A percentile compares a stretch with the other conserved stretches of the same genome.
Evolutionary conservation across 805 yeast species (phyloP).

Genomic region (Saccharomyces jurei): DNA sequence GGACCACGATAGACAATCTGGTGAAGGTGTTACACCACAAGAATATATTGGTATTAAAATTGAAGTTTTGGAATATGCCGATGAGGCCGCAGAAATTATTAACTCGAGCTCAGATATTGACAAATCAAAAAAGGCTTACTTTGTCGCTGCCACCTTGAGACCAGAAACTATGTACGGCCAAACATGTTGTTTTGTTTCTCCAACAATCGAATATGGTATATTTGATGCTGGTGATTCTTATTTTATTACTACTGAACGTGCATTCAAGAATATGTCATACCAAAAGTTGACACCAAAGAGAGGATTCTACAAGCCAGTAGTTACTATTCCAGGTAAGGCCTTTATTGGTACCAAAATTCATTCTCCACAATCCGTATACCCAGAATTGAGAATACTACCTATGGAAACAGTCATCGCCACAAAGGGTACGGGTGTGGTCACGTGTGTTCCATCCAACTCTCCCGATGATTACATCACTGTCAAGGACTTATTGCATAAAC

Average conservation of each 20-base stretch:
- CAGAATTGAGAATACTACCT: conserved; percentile 76
- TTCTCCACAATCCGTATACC: conserved; percentile 72
- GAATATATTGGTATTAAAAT: conserved; percentile 94
- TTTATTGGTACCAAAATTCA: conserved; percentile 79
- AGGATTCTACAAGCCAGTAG: conserved; percentile 61
- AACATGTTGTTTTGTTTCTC: conserved; percentile 95
- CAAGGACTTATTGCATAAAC: conserved; percentile 74
- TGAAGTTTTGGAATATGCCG: conserved; percentile 50
- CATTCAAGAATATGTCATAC: conserved; percentile 94
- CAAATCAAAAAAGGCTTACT: conserved; percentile 55
- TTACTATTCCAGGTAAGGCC: conserved; percentile 56
- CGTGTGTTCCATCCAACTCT: conserved; percentile 98
- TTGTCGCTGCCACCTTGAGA: conserved; percentile 94
- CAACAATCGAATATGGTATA: conserved; percentile 85
- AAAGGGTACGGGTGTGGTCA: conserved; percentile 98
- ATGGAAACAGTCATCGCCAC: conserved; percentile 94
- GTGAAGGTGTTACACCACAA: conserved; percentile 96
- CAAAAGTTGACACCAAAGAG: conserved; percentile 87
- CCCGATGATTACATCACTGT: conserved; percentile 94
- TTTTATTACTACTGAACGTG: conserved; percentile 84
- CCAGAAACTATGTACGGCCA: conserved; percentile 99
- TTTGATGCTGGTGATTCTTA: conserved; percentile 75
- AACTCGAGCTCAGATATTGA: conserved; percentile 31
- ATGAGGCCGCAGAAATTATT: conserved; percentile 34
- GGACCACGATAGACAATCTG: conserved; percentile 96